phyloP scores from a whole-genome alignment of 192 early-diverging fungal genomes.

The Coemansia aciculifera region DNA sequence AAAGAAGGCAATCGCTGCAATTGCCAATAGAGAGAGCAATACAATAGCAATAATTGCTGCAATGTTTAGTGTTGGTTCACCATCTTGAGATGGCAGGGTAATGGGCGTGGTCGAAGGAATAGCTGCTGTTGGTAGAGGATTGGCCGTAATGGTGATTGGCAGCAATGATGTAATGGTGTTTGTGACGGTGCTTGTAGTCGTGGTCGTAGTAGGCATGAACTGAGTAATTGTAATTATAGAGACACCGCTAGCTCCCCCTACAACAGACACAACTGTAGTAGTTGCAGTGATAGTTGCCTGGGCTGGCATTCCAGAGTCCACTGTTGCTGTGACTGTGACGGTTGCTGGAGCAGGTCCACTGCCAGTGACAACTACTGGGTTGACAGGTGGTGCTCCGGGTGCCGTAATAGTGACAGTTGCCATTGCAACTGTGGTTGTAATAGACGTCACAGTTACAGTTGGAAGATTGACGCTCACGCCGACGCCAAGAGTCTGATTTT shows the following conservation, averaged over 20 bases:
- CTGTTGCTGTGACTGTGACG: neutral
- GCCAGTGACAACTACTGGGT: neutral
- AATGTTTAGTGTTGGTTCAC: neutral
- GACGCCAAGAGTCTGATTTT: neutral
- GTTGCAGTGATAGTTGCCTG: neutral
- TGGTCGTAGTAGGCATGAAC: neutral
- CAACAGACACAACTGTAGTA: neutral
- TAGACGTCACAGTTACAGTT: neutral
- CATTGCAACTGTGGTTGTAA: neutral
- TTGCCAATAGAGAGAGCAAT: neutral
- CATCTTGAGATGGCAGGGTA: neutral
- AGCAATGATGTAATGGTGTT: neutral
- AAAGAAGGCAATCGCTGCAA: neutral
- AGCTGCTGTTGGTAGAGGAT: neutral
- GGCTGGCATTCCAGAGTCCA: neutral
- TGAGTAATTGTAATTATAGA: neutral
- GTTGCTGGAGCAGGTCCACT: neutral
- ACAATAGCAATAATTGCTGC: neutral
- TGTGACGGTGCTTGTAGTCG: neutral
- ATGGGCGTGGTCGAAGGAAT: neutral
- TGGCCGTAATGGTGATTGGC: neutral
- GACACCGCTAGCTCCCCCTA: neutral
- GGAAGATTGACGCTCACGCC: neutral
- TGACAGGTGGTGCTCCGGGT: neutral
- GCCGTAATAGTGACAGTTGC: neutral